Percentiles rank a stretch among this genome's conserved stretches.
Evolutionary conservation across 2,329 filamentous ascomycete genomes (phyloP).

Genomic region (Alternaria ventricosa): DNA sequence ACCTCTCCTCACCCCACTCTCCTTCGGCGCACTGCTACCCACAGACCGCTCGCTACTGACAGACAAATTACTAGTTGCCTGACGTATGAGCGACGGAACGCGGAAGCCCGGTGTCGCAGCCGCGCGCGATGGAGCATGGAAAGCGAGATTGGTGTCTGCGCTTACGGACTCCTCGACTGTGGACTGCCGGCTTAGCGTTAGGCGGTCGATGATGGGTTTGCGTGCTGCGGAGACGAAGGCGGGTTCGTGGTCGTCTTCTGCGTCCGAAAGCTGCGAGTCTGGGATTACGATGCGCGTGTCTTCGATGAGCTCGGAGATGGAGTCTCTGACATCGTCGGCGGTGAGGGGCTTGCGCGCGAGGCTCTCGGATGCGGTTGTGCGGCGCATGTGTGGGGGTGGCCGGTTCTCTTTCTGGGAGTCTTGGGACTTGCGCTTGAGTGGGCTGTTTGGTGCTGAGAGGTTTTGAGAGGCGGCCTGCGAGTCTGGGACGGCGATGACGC

Average conservation of each 20-base stretch:
- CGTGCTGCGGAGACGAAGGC: constrained; percentile 45
- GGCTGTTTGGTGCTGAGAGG: constrained; percentile 28
- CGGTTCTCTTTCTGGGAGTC: constrained; percentile 52
- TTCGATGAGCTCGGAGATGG: constrained; percentile 83
- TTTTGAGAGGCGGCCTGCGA: constrained; percentile 42
- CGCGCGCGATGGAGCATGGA: constrained; percentile 55
- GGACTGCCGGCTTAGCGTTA: constrained; percentile 68
- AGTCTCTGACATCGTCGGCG: constrained; percentile 81
- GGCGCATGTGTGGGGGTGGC: constrained; percentile 66
- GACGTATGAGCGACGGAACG: constrained; percentile 73
- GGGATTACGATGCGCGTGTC: constrained; percentile 63
- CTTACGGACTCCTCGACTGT: constrained; percentile 34
- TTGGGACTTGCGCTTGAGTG: constrained; percentile 50
- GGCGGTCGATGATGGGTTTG: constrained; percentile 71
- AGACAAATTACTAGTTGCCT: constrained; percentile 68
- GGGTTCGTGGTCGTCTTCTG: constrained; percentile 46
- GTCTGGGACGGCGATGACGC: constrained; percentile 40
- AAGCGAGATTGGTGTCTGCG: constrained; percentile 59
- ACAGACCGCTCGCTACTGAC: constrained; percentile 44
- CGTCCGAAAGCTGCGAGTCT: constrained; percentile 54
- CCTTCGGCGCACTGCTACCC: constrained; percentile 28
- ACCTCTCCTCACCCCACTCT: constrained; percentile 53
- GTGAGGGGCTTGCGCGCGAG: constrained; percentile 71
- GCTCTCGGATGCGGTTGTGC: constrained; percentile 62
- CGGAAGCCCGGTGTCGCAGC: constrained; percentile 59